Evolutionary conservation across 2,329 filamentous ascomycete species (phyloP), one percentile per base, ranked within the genome.

Genomic region (Colletotrichum phormii): DNA sequence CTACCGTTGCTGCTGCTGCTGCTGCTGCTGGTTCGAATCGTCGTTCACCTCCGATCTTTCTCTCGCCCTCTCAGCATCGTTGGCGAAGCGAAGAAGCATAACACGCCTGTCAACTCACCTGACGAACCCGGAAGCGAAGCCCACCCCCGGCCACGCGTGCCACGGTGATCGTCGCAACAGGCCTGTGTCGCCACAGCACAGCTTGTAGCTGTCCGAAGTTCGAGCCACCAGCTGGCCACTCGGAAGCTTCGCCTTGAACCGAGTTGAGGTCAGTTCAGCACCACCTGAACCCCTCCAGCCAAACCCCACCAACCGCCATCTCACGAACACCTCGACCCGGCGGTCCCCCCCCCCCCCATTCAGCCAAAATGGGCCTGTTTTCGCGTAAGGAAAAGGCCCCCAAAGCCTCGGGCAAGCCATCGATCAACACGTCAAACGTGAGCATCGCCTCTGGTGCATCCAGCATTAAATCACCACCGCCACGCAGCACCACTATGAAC

Each of bases 381-480:
- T 88, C 88, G 46, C 84, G 88, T 73, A 89, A 86, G 78, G 84
- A 88, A 76, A 89, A 86, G 82, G 80, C 84, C 74, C 80, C 84
- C 64, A 86, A 84, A 79, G 80, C 78, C 66, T 66, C 78, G 75
- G 58, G 49, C 42, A 82, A 84, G 70, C 80, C 83, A 24, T 78
- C 81, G 58, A 80, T 87, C 78, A 82, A 83, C 72, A 83, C 80
- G 64, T 84, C 84, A 65, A 86, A 85, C 76, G 83, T 84, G 74
- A 89, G 87, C 77, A 80, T 90, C 76, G 81, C 86, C 74, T 90
- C 89, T 51, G 84, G 83, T 71, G 82, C 81, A 59, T 89, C 88
- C 37, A 87, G 85, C 78, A 80, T 85, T 77, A 84, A 83, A 76
- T 84, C 82, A 35, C 82, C 84, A 35, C 77, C 78, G 42, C 74